phyloP scores from a whole-genome alignment of 2,329 filamentous ascomycete genomes.

The Colletotrichum caudatum region DNA sequence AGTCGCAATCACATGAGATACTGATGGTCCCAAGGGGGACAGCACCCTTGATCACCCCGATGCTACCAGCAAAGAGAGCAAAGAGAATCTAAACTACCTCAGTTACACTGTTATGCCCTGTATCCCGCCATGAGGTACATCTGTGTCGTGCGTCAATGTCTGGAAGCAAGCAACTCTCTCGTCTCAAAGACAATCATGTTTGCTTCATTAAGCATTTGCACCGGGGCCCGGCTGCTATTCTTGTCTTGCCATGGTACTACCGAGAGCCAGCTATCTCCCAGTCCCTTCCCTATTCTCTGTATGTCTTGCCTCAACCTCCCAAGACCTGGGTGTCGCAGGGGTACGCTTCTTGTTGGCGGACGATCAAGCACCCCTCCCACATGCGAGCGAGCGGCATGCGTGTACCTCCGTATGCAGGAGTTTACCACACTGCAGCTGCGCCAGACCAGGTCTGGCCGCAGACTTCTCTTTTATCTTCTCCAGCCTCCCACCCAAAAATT shows the following conservation, averaged over 20 bases:
- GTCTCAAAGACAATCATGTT: slow-evolving; percentile 15
- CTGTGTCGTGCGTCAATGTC: slow-evolving; percentile 2
- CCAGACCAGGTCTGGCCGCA: slow-evolving; percentile 33
- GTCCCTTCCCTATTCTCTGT: slow-evolving; percentile 3
- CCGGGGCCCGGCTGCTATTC: slow-evolving; percentile 31
- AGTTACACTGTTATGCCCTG: slow-evolving; percentile 1
- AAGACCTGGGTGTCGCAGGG: slow-evolving; percentile 29
- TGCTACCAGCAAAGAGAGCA: slow-evolving; percentile 17
- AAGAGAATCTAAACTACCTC: slow-evolving; percentile 1
- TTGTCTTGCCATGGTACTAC: slow-evolving; percentile 31
- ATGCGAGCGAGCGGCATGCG: slow-evolving; percentile 20
- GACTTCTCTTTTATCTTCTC: slow-evolving; percentile 40
- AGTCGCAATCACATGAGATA: slow-evolving; percentile 17
- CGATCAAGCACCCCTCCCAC: slow-evolving; percentile 38
- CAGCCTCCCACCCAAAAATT: slow-evolving; percentile 34
- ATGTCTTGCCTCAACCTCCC: slow-evolving; percentile 18
- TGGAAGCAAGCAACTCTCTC: slow-evolving; percentile 11
- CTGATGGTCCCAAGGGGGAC: not conserved
- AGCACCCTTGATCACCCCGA: not conserved
- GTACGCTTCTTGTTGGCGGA: slow-evolving; percentile 22
- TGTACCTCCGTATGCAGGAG: slow-evolving; percentile 39
- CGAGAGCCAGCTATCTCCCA: slow-evolving; percentile 7
- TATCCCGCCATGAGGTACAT: slow-evolving; percentile 2
- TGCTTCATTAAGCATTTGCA: slow-evolving; percentile 26
- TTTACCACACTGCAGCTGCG: slow-evolving; percentile 40